Base-by-base conservation (phyloP, 371 early-diverging fungal species). In the Rhizopus microsporus region DNA sequence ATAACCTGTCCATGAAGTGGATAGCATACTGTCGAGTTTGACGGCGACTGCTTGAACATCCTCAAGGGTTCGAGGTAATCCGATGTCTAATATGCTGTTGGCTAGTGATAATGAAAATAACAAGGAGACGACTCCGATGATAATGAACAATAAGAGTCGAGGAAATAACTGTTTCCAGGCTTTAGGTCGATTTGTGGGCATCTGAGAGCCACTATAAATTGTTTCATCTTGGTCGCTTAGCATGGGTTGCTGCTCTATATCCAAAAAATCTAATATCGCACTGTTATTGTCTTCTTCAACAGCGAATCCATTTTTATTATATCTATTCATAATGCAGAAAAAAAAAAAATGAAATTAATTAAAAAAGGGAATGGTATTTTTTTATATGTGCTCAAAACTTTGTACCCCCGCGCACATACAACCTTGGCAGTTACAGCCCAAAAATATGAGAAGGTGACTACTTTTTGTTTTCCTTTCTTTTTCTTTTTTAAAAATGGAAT, bases 61-160 rank as follows among this genome's bases (percentile, higher is more conserved):
- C 15, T 68, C 60, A 6, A 79, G 57, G 6, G 80, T 74, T 5
- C 67, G 67, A 16, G 77, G 80, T 37, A 79, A 56, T 1, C 63
- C 67, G 48, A 79, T 72, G 16, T 64, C 71, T 1, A 79, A 44
- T 1, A 72, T 67, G 16, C 52, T 47, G 43, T 71, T 72, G 4
- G 80, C 77, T 15, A 79, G 44, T 7, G 68, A 64, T 13, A 76
- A 39, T 2, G 71, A 62, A n/a, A 79, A 59, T 1, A 62, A 35
- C 6, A 79, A 67, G 30, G 77, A 74, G 10, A 65, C 29, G 3
- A 76, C 5, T 3, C 71, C 77, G 43, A 76, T 72, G 17, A 50
- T 35, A 7, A 72, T 32, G 59, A 78, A 78, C 1, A 71, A 10
- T 7, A 52, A 9, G 12, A 77, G 45, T 8, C 77, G 69, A 40